Base-by-base conservation (phyloP, 164 flowering plant genomes). In the Chimonanthus praecox region DNA sequence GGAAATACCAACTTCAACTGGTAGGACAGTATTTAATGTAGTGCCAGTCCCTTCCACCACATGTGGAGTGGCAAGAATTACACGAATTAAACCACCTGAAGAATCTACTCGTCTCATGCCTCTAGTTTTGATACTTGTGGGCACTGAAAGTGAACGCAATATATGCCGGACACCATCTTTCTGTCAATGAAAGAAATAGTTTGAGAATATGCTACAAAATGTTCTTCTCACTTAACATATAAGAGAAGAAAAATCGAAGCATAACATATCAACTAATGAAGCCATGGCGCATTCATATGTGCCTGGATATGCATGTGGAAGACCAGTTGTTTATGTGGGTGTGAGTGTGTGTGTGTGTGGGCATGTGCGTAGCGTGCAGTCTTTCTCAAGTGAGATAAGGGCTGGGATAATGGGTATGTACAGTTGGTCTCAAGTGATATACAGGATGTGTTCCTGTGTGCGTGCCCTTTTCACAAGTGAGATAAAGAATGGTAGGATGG, bases 111-210 rank as follows among this genome's bases (percentile, higher is more conserved):
- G 84, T 79, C 78, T 87, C 49, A 86, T 64, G 68, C 83, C 82
- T 77, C 64, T 67, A 5, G 84, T 86, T 78, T 86, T 88, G 65
- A 78, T 71, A 73, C 81, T 77, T 71, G 80, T 84, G 72, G 99
- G 97, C 33, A 88, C 90, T 45, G 99, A 95, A 73, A 88, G 88
- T 15, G 99, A 95, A 62, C 99, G 90, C 51, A 87, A 78, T 18
- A 95, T 92, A 62, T 79, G 82, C 48, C 71, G 82, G 47, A 66
- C 74, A 69, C 72, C 91, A 79, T 82, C 87, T 61, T 75, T 81
- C 97, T 94, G 86, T 77, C 79, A 71, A 67, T 58, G 10, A 6
- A 58, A 58, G 20, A 54, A 46, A 4, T n/a, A 15, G 43, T 43
- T 60, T 49, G 73, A 74, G 49, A 70, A 11, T 44, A 47, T 16